Evolutionary conservation across 2,329 filamentous ascomycete genomes (phyloP).

Genomic region (Pseudogymnoascus sp.): DNA sequence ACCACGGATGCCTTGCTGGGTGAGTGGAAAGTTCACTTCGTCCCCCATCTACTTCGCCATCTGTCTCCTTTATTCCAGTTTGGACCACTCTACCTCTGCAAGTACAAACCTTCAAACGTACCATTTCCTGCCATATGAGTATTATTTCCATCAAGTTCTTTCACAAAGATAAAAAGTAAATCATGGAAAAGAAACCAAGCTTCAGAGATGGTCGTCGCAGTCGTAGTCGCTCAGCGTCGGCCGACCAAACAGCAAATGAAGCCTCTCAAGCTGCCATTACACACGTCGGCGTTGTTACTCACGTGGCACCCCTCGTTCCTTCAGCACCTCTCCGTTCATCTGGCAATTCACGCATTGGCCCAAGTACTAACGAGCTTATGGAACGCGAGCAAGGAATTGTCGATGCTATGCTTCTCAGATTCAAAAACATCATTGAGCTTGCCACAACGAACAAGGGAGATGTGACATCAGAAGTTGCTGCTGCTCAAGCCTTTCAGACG

Average conservation of each 20-base stretch:
- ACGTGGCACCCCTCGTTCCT: not conserved
- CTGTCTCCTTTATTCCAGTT: not conserved
- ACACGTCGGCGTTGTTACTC: not conserved
- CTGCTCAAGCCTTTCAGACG: slow-evolving; percentile 26
- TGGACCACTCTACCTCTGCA: not conserved
- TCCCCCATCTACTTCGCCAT: not conserved
- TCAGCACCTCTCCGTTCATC: not conserved
- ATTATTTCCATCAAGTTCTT: not conserved
- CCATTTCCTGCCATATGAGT: not conserved
- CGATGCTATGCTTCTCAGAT: slow-evolving; percentile 39
- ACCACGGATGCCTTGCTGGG: not conserved
- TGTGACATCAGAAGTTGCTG: slow-evolving; percentile 26
- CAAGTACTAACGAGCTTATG: slow-evolving; percentile 23
- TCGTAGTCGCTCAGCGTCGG: not conserved
- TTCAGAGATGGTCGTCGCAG: not conserved
- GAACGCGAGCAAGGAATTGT: slow-evolving; percentile 40
- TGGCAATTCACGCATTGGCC: not conserved
- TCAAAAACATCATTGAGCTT: slow-evolving; percentile 34
- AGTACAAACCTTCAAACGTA: not conserved
- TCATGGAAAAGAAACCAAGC: not conserved
- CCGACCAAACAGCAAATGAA: slow-evolving; percentile 1
- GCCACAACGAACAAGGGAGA: slow-evolving; percentile 21
- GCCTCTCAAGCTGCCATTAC: not conserved
- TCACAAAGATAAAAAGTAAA: not conserved
- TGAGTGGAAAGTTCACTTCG: slow-evolving; percentile 1